A percentile compares a stretch with the other conserved stretches of the same genome.
Conservation (phyloP, 148 eudicot species). For the Pouteria glomerata region DNA sequence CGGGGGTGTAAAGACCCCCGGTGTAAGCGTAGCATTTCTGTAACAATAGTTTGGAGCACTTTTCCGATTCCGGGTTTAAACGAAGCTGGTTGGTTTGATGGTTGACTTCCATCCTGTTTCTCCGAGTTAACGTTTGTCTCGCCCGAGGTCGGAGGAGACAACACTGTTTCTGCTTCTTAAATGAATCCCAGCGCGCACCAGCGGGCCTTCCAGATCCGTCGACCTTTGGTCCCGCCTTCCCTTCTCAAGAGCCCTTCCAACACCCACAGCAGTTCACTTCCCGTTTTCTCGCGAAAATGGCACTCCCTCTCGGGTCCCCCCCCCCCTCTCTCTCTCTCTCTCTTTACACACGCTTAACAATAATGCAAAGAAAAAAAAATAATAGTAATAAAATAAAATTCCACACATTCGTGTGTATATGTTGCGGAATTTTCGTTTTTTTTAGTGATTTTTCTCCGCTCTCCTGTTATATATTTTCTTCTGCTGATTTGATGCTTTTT, state of each 20-base stretch:
- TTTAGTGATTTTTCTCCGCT: neutral
- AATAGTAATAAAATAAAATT: too few relatives aligned
- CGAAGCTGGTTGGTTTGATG: too few relatives aligned
- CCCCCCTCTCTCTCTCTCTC: neutral
- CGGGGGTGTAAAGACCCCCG: too few relatives aligned
- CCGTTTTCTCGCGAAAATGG: neutral
- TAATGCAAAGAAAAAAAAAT: too few relatives aligned
- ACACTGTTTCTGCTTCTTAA: neutral
- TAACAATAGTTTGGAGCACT: too few relatives aligned
- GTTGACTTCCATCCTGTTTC: too few relatives aligned
- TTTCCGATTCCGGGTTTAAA: too few relatives aligned
- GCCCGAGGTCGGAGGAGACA: too few relatives aligned
- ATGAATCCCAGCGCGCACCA: neutral
- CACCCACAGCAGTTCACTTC: neutral
- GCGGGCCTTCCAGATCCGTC: neutral
- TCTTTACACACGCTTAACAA: neutral
- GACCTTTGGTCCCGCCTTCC: neutral
- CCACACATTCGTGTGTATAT: too few relatives aligned
- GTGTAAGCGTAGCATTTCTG: too few relatives aligned
- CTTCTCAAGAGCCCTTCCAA: neutral
- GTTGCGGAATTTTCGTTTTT: too few relatives aligned
- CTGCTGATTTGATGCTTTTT: neutral
- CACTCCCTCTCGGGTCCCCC: neutral
- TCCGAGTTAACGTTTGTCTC: too few relatives aligned
- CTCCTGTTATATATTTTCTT: neutral